A percentile compares a stretch with the other conserved stretches of the same genome.
phyloP scores from a whole-genome alignment of 371 early-diverging fungal species.

The Rhizopus arrhizus region DNA sequence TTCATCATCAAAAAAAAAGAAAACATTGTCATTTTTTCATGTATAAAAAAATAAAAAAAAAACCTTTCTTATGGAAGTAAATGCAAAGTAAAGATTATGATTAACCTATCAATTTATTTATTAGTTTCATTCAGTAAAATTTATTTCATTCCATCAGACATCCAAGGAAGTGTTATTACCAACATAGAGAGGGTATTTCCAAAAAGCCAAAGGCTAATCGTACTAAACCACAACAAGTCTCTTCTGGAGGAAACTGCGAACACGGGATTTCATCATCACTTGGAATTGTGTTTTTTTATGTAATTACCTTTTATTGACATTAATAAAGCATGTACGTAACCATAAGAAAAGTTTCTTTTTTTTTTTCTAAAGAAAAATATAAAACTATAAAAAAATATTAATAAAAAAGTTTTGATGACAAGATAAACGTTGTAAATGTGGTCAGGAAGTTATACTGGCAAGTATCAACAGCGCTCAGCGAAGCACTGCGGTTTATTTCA shows the following conservation, averaged over 20 bases:
- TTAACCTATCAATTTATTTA: no score
- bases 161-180: constrained; percentile 44
- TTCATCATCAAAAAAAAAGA: constrained; percentile 29
- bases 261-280: constrained; percentile 45
- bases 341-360: no score
- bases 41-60: constrained; percentile 1
- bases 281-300: constrained; percentile 10
- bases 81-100: no score
- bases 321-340: neutral
- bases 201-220: neutral
- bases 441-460: constrained; percentile 51
- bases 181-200: constrained; percentile 33
- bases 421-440: constrained; percentile 6
- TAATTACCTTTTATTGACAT: constrained; percentile 7
- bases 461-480: constrained; percentile 51
- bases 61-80: neutral
- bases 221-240: constrained; percentile 33
- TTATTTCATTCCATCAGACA: constrained; percentile 31
- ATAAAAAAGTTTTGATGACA: neutral
- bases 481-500: constrained; percentile 47
- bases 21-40: constrained; percentile 1
- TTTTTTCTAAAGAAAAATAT: neutral
- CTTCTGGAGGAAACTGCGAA: constrained; percentile 43
- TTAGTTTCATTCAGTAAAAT: neutral
- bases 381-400: neutral